Evolutionary conservation across 2,329 filamentous ascomycete species (phyloP).

Genomic region (Venturia oleaginea): DNA sequence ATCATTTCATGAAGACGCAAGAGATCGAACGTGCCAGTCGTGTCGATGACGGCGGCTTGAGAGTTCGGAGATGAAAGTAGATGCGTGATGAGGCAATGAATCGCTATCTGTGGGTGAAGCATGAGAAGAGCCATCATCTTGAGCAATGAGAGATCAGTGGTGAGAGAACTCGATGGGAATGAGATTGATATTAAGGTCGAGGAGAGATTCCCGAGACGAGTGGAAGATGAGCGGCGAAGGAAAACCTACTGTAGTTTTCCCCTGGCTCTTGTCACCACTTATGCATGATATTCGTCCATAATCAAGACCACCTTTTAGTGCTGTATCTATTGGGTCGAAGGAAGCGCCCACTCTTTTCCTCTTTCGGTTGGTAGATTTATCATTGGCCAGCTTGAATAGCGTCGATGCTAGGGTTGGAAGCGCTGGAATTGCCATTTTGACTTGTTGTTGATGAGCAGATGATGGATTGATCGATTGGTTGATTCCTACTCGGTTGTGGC

Average conservation of each 20-base stretch:
- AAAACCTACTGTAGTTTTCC: slow-evolving; percentile 22
- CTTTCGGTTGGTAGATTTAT: not conserved
- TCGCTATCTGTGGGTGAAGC: slow-evolving; percentile 22
- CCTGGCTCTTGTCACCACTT: slow-evolving; percentile 24
- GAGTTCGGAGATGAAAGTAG: slow-evolving; percentile 24
- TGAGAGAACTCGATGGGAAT: not conserved
- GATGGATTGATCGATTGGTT: too few species aligned
- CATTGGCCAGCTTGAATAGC: not conserved
- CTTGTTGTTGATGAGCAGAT: not conserved
- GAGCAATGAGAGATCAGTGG: not conserved
- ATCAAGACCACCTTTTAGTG: slow-evolving; percentile 29
- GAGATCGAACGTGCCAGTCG: slow-evolving; percentile 37
- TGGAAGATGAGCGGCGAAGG: not conserved
- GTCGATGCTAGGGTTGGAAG: slow-evolving; percentile 5
- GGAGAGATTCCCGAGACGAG: not conserved
- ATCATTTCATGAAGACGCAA: slow-evolving; percentile 29
- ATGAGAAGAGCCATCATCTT: not conserved
- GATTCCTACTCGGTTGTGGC: too few species aligned
- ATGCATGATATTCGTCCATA: slow-evolving; percentile 27
- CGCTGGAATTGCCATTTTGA: not conserved
- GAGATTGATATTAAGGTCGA: not conserved
- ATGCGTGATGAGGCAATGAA: slow-evolving; percentile 30
- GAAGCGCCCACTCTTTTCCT: not conserved
- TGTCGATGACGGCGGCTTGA: slow-evolving; percentile 37
- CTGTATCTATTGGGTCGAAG: slow-evolving; percentile 10